Evolutionary conservation across 2,329 filamentous ascomycete genomes (phyloP), one percentile per base, ranked within the genome.

Genomic region (Lasiodiplodia gonubiensis): DNA sequence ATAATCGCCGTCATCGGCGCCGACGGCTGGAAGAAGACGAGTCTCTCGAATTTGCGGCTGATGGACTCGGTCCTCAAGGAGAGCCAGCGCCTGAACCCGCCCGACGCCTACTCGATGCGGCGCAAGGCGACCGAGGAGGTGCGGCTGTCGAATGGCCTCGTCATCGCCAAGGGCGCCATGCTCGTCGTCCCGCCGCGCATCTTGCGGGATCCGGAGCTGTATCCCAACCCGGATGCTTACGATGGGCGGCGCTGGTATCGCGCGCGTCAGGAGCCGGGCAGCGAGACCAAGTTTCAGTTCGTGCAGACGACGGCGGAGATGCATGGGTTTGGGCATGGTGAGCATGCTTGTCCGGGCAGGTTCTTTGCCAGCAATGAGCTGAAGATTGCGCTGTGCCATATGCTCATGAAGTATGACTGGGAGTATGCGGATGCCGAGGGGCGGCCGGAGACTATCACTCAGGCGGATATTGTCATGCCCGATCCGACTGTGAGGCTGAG

Each of bases 351-450:
- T 37, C 75, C 75, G 2, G 76, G 76, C 0, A 69, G 76, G 8
- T 77, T 76, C 69, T 77, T 77, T 27, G 75, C 76, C 0, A 64
- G 70, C 3, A 74, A 74, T 51, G 74, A 77, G 68, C 75, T 78
- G 37, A 78, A 78, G 68, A 73, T 78, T 70, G 72, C 76, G 14
- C 33, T 78, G 3, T 71, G 71, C 27, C 54, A 57, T 42, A 10
- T 57, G 54, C 54, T 57, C 10, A 57, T 57, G 54, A 42, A 42
- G 54, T 57, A 25, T 39, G 54, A 57, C 16, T 57, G 54, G 54
- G 25, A n/a, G 35, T 57, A 23, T 14, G 54, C n/a, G 49, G 54
- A 21, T 2, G 12, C 4, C 11, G 30, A 42, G 35, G 49, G 5
- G 4, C 12, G 54, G 2, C 54, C 54, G 33, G 39, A 42, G 54